phyloP scores from a whole-genome alignment of 768 basidiomycete species.

The Phlegmacium glaucopus region DNA sequence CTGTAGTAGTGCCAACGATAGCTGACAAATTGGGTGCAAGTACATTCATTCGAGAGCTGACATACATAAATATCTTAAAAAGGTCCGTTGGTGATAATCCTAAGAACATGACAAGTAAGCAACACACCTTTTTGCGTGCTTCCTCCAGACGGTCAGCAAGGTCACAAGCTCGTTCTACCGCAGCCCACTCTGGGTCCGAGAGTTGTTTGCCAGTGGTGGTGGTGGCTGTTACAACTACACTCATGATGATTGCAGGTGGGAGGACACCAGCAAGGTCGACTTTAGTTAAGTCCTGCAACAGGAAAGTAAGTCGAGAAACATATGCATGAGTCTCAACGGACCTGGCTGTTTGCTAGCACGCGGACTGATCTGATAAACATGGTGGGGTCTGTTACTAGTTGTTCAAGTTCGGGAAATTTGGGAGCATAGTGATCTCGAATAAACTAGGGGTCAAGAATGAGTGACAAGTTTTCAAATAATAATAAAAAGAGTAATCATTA shows the following conservation, averaged over 20 bases:
- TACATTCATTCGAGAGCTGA: conserved; percentile 97
- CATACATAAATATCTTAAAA: conserved; percentile 92
- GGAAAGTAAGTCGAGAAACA: conserved; percentile 2
- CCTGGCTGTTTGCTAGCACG: conserved; percentile 81
- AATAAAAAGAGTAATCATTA: not conserved
- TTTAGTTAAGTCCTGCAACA: conserved; percentile 78
- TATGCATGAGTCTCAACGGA: conserved; percentile 23
- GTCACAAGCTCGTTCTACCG: conserved; percentile 83
- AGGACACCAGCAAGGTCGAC: conserved; percentile 77
- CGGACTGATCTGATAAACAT: conserved; percentile 93
- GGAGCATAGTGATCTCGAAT: conserved; percentile 96
- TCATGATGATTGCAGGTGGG: conserved; percentile 90
- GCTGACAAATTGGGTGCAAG: conserved; percentile 98
- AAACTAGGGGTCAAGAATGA: conserved; percentile 50
- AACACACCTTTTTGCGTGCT: conserved; percentile 76
- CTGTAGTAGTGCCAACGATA: conserved; percentile 98
- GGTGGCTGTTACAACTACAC: conserved; percentile 92
- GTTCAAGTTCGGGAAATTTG: conserved; percentile 96
- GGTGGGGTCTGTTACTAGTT: conserved; percentile 86
- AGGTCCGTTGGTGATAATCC: conserved; percentile 3
- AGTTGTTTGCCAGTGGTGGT: conserved; percentile 81
- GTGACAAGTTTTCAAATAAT: too few species aligned
- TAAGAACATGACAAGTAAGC: not conserved
- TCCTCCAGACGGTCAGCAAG: conserved; percentile 87
- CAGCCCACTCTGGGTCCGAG: conserved; percentile 66